Conservation (phyloP, 2,329 filamentous ascomycete genomes). For the Talaromyces sp. region DNA sequence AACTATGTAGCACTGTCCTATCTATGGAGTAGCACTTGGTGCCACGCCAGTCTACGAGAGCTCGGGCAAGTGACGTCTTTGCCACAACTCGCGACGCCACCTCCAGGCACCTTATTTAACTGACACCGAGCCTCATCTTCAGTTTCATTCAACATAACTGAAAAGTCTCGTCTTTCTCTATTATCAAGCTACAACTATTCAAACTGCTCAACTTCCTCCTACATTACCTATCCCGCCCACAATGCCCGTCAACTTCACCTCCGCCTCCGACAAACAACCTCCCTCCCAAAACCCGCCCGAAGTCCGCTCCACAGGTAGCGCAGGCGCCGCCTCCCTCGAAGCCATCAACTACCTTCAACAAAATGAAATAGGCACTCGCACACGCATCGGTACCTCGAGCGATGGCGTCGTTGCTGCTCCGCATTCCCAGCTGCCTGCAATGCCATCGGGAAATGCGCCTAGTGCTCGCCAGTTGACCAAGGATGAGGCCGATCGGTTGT, state of each 20-base stretch:
- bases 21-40: not conserved
- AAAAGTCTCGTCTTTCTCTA: not conserved
- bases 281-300: conserved; percentile 15
- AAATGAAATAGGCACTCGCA: conserved; percentile 18
- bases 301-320: conserved; percentile 22
- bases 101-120: conserved; percentile 4
- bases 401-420: conserved; percentile 25
- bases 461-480: conserved; percentile 35
- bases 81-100: conserved; percentile 7
- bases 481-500: conserved; percentile 45
- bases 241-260: conserved; percentile 17
- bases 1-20: too few species aligned
- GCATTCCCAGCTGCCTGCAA: conserved; percentile 21
- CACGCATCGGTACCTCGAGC: conserved; percentile 22
- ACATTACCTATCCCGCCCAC: conserved; percentile 1
- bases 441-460: conserved; percentile 23
- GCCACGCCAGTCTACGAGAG: not conserved
- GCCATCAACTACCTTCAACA: conserved; percentile 20
- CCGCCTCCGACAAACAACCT: conserved; percentile 3
- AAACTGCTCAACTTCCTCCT: conserved; percentile 15
- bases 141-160: not conserved
- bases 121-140: not conserved
- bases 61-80: conserved; percentile 4
- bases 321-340: conserved; percentile 24
- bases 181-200: not conserved